A percentile compares a stretch with the other conserved stretches of the same genome.
These are phyloP conservation scores for Chlamydomonas sphaeroides DNA, from an alignment of 139 green algal genomes.

Conservation along the genomic window DNA sequence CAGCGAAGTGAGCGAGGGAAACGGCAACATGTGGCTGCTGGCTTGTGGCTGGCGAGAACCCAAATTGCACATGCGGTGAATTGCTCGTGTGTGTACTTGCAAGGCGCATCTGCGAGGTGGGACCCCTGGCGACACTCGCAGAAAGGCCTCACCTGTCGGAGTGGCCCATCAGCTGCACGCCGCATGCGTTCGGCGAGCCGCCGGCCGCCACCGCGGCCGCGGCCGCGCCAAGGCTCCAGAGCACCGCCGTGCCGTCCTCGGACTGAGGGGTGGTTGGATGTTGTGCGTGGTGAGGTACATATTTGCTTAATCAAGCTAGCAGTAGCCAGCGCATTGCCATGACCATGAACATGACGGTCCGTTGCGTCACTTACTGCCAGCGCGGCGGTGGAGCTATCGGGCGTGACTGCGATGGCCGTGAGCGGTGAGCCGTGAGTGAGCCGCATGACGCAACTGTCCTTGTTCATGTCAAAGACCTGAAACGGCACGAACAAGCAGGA, in stretches of 20 bases:
- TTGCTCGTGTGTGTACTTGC: neutral
- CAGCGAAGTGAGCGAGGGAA: neutral
- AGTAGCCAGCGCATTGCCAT: too few species aligned
- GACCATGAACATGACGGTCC: too few species aligned
- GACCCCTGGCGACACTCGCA: too few species aligned
- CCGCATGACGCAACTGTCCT: conserved; percentile 81
- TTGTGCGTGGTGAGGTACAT: too few species aligned
- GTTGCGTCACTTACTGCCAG: too few species aligned
- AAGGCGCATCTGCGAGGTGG: neutral
- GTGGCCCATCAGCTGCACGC: neutral
- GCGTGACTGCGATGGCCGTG: conserved; percentile 63
- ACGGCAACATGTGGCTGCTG: neutral
- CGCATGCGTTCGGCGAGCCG: too few species aligned
- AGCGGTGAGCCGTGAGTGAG: conserved; percentile 45
- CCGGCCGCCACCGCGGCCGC: too few species aligned
- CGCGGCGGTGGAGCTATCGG: conserved; percentile 52
- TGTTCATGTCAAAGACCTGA: conserved; percentile 88
- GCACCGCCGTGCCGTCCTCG: conserved; percentile 56
- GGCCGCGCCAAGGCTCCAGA: conserved; percentile 65
- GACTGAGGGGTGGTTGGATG: too few species aligned
- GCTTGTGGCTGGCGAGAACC: too few species aligned
- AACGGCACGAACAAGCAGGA: too few species aligned
- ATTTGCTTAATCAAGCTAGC: too few species aligned
- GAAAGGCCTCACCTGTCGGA: neutral
- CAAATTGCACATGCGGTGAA: neutral